Base-by-base conservation (phyloP, 1,284 basidiomycete genomes). In the Vanrija humicola region DNA sequence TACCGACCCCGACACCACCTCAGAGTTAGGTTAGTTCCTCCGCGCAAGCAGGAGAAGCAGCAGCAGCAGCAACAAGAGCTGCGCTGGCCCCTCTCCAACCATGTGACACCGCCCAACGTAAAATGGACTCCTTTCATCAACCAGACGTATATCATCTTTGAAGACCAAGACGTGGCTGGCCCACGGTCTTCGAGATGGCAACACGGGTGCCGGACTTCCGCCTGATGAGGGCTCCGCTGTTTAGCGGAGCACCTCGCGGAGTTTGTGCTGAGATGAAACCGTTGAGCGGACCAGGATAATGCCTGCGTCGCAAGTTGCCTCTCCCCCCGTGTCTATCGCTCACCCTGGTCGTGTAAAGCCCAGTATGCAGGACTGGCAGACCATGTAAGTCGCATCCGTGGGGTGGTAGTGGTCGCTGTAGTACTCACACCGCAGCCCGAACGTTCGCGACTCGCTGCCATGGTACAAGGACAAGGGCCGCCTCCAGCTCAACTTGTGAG, bases 231-330 rank as follows among this genome's bases (percentile, higher is more conserved):
- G 8, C 28, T 26, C 29, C 25, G 28, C 38, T 40, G 21, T 28
- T 18, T 42, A 42, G 43, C 46, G 57, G 38, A 26, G 43, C 48
- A 46, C 38, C 16, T 46, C 57, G 43, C 42, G 54, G 55, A 43
- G 56, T 59, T 61, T 62, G 69, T 66, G 75, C 76, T 78, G 76
- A 77, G 76, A 78, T 78, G 64, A 78, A 70, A 78, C 76, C 76
- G 76, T 77, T 66, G 62, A 78, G 75, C 74, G 73, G 76, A 78
- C 59, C 75, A 76, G 74, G 75, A 70, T 75, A 75, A 75, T 75
- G 68, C 75, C 74, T 76, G 76, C 76, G 75, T 72, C 73, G 75
- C 75, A 68, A 77, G 73, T 74, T 75, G 72, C 66, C 65, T 61
- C 55, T 61, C 53, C 54, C 50, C 52, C 43, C 56, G 34, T 10